Evolutionary conservation across 768 basidiomycete species (phyloP), one percentile per base, ranked within the genome.

Genomic region (Jaapia argillacea): DNA sequence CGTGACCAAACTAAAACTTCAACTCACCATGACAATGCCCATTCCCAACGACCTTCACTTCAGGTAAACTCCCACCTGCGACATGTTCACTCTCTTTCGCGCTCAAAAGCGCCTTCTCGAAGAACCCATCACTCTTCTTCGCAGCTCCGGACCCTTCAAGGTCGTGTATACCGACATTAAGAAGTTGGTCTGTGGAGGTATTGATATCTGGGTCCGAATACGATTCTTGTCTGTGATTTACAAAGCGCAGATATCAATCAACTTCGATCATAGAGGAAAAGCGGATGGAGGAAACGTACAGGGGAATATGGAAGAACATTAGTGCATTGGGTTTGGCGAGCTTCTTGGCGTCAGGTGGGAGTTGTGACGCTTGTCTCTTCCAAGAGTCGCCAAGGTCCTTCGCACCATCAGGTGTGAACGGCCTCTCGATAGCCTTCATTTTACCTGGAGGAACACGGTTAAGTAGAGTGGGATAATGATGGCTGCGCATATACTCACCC

Each of bases 291-390:
- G 5, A 24, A 38, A 68, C 81, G 18, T 56, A 88, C 83, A 97
- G 56, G 41, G 94, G 94, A 38, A 99, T 98, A 52, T 98, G 94
- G 79, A 96, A 97, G 66, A 94, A 96, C 85, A 90, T 87, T 51
- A 98, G 60, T 0, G 90, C 94, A 54, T 97, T 97, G 1, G 94
- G 94, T 60, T 96, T 98, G 3, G 86, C 88, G 2, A 92, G 68
- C 44, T 68, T 70, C 53, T 65, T 62, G 20, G 62, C 60, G 40
- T 68, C 57, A 0, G 85, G 79, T 0, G 73, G 66, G 39, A 81
- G 54, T 59, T 84, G 84, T 12, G 47, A 52, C 2, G 45, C 59
- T 50, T 83, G 74, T 18, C 85, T 72, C 42, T 62, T 60, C 85
- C 85, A 89, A 39, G 77, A 58, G 40, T 69, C 61, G 4, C 75